These are phyloP conservation scores for Agrostemma githago DNA, from an alignment of 148 eudicot species.

Conservation along the genomic window DNA sequence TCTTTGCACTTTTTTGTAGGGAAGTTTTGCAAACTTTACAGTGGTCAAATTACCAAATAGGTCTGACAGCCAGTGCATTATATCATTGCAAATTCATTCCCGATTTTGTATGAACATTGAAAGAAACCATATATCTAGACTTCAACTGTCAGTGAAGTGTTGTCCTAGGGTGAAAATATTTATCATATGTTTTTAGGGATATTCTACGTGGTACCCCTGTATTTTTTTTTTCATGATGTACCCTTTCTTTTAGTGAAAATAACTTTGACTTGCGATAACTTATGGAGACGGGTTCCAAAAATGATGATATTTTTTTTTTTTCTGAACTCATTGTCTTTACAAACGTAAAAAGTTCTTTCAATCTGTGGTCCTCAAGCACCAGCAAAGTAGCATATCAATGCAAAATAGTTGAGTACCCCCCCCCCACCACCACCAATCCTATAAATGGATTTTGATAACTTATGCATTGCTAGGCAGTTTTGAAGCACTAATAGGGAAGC, in stretches of 20 bases:
- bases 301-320: too few relatives aligned
- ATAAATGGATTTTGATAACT: neutral
- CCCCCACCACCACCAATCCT: neutral
- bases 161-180: neutral
- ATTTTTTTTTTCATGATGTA: too few relatives aligned
- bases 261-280: too few relatives aligned
- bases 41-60: conserved; percentile 1
- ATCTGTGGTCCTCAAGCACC: neutral
- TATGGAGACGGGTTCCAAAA: too few relatives aligned
- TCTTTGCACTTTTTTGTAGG: neutral
- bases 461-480: neutral
- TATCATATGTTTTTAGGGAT: too few relatives aligned
- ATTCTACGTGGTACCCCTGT: too few relatives aligned
- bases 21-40: neutral
- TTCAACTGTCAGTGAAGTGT: neutral
- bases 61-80: neutral
- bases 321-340: too few relatives aligned
- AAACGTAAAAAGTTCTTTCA: neutral
- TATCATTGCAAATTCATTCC: neutral
- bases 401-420: neutral
- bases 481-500: neutral
- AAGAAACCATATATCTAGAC: neutral
- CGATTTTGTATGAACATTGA: neutral
- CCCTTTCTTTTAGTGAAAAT: too few relatives aligned
- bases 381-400: neutral